Percentiles rank a stretch among this genome's conserved stretches.
Evolutionary conservation across 441 rosid genomes (phyloP).

Genomic region (Pelargonium fulgidum): DNA sequence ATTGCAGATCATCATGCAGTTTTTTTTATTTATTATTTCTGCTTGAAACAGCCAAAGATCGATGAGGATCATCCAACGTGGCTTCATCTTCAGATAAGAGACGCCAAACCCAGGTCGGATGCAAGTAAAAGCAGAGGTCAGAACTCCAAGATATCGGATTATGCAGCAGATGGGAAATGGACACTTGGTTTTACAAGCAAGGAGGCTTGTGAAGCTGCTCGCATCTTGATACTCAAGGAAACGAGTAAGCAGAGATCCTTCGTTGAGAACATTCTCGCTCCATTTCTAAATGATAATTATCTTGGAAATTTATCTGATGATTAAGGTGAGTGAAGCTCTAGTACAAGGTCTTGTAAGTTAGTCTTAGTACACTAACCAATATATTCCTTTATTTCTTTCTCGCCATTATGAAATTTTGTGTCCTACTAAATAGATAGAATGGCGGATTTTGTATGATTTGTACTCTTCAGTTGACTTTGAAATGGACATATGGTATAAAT

Average conservation of each 20-base stretch:
- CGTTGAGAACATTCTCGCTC: slow-evolving; percentile 32
- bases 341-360: too few relatives aligned
- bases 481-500: too few relatives aligned
- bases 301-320: slow-evolving; percentile 21
- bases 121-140: slow-evolving; percentile 26
- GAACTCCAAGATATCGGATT: slow-evolving; percentile 22
- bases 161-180: slow-evolving; percentile 51
- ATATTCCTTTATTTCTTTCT: too few relatives aligned
- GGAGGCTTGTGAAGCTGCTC: slow-evolving; percentile 48
- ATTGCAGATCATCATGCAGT: not conserved
- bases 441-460: too few relatives aligned
- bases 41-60: slow-evolving; percentile 45
- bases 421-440: too few relatives aligned
- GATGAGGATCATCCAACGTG: slow-evolving; percentile 56
- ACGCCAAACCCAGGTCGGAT: slow-evolving; percentile 41
- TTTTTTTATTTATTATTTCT: not conserved
- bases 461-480: too few relatives aligned
- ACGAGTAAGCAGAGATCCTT: slow-evolving; percentile 38
- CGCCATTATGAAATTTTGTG: too few relatives aligned
- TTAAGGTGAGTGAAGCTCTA: slow-evolving; percentile 20
- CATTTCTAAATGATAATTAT: slow-evolving; percentile 28
- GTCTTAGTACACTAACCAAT: too few relatives aligned
- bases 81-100: slow-evolving; percentile 59
- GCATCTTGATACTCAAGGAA: slow-evolving; percentile 37
- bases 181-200: slow-evolving; percentile 51